phyloP scores from a whole-genome alignment of 306 rosid genomes.

The Dryas alaskensis region DNA sequence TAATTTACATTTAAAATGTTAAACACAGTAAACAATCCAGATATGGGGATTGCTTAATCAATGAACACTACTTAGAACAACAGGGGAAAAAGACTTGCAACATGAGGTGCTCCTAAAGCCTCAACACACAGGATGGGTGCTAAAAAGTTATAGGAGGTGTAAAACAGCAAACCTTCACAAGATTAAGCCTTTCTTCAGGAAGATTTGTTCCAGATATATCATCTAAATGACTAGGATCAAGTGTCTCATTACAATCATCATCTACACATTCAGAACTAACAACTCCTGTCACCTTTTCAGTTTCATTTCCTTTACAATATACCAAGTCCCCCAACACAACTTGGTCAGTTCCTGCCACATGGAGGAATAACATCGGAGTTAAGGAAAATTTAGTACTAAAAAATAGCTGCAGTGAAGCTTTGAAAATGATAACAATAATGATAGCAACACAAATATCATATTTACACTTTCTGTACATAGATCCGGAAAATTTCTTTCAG shows the following conservation, averaged over 20 bases:
- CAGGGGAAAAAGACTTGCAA: not conserved
- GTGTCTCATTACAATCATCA: slow-evolving; percentile 33
- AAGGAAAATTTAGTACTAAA: not conserved
- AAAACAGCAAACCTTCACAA: slow-evolving; percentile 57
- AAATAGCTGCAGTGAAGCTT: slow-evolving; percentile 6
- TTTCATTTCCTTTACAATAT: slow-evolving; percentile 54
- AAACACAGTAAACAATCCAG: not conserved
- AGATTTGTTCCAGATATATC: slow-evolving; percentile 46
- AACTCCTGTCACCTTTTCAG: slow-evolving; percentile 37
- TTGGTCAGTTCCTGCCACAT: slow-evolving; percentile 61
- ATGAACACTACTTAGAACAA: not conserved
- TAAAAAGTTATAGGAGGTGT: too few species aligned
- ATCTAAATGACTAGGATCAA: slow-evolving; percentile 47
- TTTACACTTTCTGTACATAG: not conserved
- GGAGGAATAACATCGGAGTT: slow-evolving; percentile 15
- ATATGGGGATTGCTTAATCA: not conserved
- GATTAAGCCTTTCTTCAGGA: slow-evolving; percentile 41
- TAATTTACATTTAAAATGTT: not conserved
- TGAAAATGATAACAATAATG: slow-evolving; percentile 14
- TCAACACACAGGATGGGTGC: too few species aligned
- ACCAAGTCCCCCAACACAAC: slow-evolving; percentile 88
- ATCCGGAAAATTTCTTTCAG: not conserved
- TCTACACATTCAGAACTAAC: slow-evolving; percentile 46
- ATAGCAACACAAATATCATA: slow-evolving; percentile 13
- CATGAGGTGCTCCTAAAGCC: not conserved